Percentiles rank a stretch among this genome's conserved stretches.
Conservation (phyloP, 352 stramenopile genomes). For the Globisporangium spinosum region DNA sequence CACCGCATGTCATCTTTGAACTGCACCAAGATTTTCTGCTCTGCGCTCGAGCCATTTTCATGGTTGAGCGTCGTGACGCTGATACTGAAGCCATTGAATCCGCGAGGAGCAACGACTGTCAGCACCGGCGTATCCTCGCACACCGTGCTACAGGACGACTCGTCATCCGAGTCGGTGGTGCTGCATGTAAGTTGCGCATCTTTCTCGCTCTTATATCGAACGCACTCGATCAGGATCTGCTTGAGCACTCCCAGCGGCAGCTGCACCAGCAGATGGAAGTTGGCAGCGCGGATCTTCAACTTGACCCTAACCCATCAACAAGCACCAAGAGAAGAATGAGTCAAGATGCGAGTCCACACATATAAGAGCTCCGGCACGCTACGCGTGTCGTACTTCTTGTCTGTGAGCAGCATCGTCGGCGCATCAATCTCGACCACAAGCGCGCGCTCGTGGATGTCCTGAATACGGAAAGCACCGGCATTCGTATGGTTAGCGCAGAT, state of each 20-base stretch:
- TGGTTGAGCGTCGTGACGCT: not conserved
- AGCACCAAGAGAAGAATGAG: not conserved
- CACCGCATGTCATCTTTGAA: conserved; percentile 10
- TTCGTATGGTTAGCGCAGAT: not conserved
- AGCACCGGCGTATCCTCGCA: not conserved
- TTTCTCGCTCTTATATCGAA: not conserved
- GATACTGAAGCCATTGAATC: conserved; percentile 3
- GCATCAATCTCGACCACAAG: conserved; percentile 15
- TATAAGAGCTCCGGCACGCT: not conserved
- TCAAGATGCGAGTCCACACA: not conserved
- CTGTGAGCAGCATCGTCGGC: conserved; percentile 8
- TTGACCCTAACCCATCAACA: conserved; percentile 1
- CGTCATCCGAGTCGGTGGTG: not conserved
- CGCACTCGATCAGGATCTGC: conserved; percentile 21
- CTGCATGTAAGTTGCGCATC: not conserved
- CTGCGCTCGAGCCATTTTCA: not conserved
- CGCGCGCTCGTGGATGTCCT: conserved; percentile 4
- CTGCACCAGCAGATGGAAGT: conserved; percentile 22
- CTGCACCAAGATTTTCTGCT: conserved; percentile 8
- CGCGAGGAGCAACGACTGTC: not conserved
- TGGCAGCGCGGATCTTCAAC: conserved; percentile 10
- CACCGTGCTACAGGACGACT: not conserved
- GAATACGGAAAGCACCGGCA: not conserved
- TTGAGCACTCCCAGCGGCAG: conserved; percentile 35
- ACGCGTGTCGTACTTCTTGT: not conserved